Evolutionary conservation across 2,329 filamentous ascomycete genomes (phyloP).

Genomic region (Remersonia thermophila): DNA sequence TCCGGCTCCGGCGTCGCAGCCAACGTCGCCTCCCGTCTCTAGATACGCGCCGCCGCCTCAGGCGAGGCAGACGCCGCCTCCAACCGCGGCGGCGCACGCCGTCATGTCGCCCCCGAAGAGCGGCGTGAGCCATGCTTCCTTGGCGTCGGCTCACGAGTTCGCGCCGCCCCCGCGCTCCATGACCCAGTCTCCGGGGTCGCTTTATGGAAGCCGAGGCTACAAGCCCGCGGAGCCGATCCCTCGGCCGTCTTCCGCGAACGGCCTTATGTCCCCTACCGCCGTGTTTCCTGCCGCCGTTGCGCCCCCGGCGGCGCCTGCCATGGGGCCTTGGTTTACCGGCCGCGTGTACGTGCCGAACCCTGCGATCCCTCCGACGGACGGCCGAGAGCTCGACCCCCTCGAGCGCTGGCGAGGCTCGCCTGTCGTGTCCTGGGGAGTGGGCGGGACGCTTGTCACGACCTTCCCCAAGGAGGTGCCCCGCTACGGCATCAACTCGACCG

Average conservation of each 20-base stretch:
- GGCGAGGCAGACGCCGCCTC: constrained; percentile 38
- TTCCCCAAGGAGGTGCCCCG: constrained; percentile 84
- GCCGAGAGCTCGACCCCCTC: constrained; percentile 60
- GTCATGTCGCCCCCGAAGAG: constrained; percentile 46
- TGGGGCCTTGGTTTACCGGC: constrained; percentile 27
- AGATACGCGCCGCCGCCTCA: constrained; percentile 15
- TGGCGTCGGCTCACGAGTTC: constrained; percentile 29
- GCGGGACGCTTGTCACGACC: constrained; percentile 67
- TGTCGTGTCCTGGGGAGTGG: constrained; percentile 77
- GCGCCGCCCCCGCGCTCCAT: constrained; percentile 46
- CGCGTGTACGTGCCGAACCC: constrained; percentile 41
- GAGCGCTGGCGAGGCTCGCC: constrained; percentile 86
- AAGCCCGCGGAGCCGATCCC: constrained; percentile 32
- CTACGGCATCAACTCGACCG: constrained; percentile 61
- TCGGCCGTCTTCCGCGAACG: constrained; percentile 42
- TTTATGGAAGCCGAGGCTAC: constrained; percentile 27
- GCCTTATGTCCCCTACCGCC: constrained; percentile 28
- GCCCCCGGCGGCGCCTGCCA: constrained; percentile 7
- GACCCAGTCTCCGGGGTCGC: constrained; percentile 47
- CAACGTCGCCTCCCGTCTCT: constrained; percentile 13
- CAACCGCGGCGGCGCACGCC: constrained; percentile 26
- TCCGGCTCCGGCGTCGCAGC: constrained; percentile 2
- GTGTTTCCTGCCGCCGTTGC: constrained; percentile 10
- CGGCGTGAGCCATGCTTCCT: constrained; percentile 36
- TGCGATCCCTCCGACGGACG: constrained; percentile 50